A percentile compares a stretch with the other conserved stretches of the same genome.
Evolutionary conservation across 805 yeast genomes (phyloP).

Genomic region (Lachancea cidri): DNA sequence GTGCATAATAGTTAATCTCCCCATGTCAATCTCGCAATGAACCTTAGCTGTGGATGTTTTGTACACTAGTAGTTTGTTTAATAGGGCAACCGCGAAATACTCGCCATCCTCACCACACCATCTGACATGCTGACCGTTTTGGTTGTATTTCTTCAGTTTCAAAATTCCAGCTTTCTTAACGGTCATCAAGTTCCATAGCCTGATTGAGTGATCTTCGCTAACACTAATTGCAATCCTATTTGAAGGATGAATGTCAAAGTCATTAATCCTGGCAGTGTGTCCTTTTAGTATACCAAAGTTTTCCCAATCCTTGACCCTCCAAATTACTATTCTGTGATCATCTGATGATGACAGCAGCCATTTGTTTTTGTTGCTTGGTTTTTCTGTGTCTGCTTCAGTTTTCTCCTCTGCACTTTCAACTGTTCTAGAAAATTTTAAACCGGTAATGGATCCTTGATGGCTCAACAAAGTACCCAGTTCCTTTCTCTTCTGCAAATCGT

Average conservation of each 20-base stretch:
- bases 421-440: conserved; percentile 64
- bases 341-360: conserved; percentile 92
- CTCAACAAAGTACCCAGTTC: conserved; percentile 87
- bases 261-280: conserved; percentile 78
- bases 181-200: conserved; percentile 96
- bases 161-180: conserved; percentile 85
- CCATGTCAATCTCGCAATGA: conserved; percentile 46
- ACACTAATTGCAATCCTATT: conserved; percentile 89
- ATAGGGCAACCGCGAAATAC: conserved; percentile 69
- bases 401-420: conserved; percentile 15
- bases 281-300: conserved; percentile 83
- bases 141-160: conserved; percentile 66
- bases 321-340: conserved; percentile 82
- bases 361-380: conserved; percentile 36
- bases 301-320: conserved; percentile 99
- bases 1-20: conserved; percentile 56
- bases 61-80: conserved; percentile 60
- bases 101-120: conserved; percentile 65
- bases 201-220: conserved; percentile 74
- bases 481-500: conserved; percentile 88
- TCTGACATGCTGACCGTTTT: conserved; percentile 56
- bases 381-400: conserved; percentile 17
- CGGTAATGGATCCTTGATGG: conserved; percentile 84
- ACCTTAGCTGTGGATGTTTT: conserved; percentile 58
- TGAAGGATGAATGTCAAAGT: conserved; percentile 81